These are phyloP conservation scores for Trichoderma sp. DNA, from an alignment of 2,329 filamentous ascomycete genomes.

Conservation along the genomic window DNA sequence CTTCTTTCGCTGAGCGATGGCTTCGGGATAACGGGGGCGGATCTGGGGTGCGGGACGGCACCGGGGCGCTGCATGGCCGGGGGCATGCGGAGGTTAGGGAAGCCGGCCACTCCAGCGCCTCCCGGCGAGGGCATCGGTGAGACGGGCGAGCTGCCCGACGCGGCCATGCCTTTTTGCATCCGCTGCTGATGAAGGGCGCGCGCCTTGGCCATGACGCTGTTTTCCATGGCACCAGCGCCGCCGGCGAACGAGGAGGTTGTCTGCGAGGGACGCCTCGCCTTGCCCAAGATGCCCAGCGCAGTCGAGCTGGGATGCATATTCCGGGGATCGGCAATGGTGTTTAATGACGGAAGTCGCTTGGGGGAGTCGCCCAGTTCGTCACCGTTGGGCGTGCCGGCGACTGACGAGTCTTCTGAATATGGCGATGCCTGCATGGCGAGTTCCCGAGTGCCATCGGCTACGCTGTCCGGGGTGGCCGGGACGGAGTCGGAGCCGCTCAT, in stretches of 20 bases:
- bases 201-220: conserved; percentile 52
- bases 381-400: conserved; percentile 53
- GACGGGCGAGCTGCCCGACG: conserved; percentile 36
- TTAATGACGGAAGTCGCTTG: conserved; percentile 60
- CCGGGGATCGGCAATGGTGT: conserved; percentile 61
- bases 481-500: conserved; percentile 43
- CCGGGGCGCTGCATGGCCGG: conserved; percentile 48
- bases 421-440: conserved; percentile 47
- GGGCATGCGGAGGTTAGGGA: conserved; percentile 50
- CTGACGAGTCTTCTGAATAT: conserved; percentile 51
- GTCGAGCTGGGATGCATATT: conserved; percentile 83
- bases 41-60: conserved; percentile 54
- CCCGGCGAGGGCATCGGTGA: conserved; percentile 41
- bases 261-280: conserved; percentile 56
- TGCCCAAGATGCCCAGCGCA: conserved; percentile 74
- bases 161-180: conserved; percentile 48
- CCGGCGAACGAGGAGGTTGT: conserved; percentile 43
- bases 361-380: conserved; percentile 43
- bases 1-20: conserved; percentile 69
- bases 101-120: conserved; percentile 46
- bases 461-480: conserved; percentile 53
- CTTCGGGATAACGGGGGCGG: conserved; percentile 55
- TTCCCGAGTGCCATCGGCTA: conserved; percentile 38
- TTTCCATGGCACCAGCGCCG: conserved; percentile 41
- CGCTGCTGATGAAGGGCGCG: conserved; percentile 51